Conservation (phyloP, 108 stramenopile genomes). For the Tribonema minus region DNA sequence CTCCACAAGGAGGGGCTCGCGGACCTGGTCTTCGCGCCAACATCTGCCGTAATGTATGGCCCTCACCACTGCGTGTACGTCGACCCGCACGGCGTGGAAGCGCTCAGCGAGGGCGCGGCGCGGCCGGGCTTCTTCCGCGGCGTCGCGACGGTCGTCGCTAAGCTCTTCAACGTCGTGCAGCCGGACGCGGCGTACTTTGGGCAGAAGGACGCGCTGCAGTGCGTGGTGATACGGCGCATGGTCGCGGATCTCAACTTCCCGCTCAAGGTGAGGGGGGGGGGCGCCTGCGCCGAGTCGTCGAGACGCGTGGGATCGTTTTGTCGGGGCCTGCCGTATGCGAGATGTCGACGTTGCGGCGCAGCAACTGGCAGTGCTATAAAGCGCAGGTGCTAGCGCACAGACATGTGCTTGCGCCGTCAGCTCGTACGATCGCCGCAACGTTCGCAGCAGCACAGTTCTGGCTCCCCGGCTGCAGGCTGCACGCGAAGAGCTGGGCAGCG, state of each 20-base stretch:
- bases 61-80: slow-evolving; percentile 30
- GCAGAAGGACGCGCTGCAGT: slow-evolving; percentile 96
- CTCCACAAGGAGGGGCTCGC: slow-evolving; percentile 21
- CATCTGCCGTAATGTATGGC: slow-evolving; percentile 46
- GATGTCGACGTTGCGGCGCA: no score
- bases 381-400: no score
- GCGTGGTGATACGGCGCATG: slow-evolving; percentile 73
- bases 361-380: no score
- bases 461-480: no score
- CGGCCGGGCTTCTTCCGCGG: slow-evolving; percentile 92
- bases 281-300: no score
- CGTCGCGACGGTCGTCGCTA: slow-evolving; percentile 93
- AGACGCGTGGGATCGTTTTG: no score
- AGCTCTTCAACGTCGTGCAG: slow-evolving; percentile 88
- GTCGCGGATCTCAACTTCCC: slow-evolving; percentile 78
- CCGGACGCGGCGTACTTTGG: slow-evolving; percentile 79
- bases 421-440: no score
- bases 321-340: no score
- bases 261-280: slow-evolving; percentile 66
- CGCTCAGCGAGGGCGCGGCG: slow-evolving; percentile 69
- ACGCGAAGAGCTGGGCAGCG: no score
- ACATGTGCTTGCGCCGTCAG: no score
- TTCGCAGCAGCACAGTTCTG: no score
- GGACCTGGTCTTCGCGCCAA: slow-evolving; percentile 51
- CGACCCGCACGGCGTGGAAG: slow-evolving; percentile 67